Evolutionary conservation across 1,284 basidiomycete species (phyloP).

Genomic region (Pseudozyma thailandica): DNA sequence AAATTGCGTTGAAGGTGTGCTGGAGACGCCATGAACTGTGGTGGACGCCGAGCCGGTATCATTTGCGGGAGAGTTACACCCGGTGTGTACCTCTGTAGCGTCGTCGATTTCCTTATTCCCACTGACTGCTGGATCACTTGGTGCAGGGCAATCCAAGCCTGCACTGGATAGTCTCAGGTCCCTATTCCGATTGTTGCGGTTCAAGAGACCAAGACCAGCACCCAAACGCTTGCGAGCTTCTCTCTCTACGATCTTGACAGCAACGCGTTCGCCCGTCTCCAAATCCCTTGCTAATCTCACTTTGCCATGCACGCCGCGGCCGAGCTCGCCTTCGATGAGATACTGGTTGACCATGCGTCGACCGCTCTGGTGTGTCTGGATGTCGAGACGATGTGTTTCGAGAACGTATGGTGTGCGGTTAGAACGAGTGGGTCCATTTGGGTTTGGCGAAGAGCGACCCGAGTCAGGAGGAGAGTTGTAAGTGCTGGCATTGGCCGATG

Average conservation of each 20-base stretch:
- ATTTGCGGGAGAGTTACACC: slow-evolving; percentile 16
- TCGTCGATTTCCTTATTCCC: background rate
- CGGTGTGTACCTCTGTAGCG: background rate
- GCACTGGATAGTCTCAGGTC: slow-evolving; percentile 10
- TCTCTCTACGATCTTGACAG: slow-evolving; percentile 66
- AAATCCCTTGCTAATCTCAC: slow-evolving; percentile 63
- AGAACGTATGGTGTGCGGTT: slow-evolving; percentile 43
- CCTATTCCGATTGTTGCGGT: slow-evolving; percentile 33
- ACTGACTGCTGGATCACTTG: background rate
- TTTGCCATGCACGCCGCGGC: slow-evolving; percentile 65
- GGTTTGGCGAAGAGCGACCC: slow-evolving; percentile 37
- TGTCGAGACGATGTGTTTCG: slow-evolving; percentile 60
- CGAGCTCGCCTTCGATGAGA: slow-evolving; percentile 64
- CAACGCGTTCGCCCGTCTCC: slow-evolving; percentile 61
- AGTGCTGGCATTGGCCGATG: slow-evolving; percentile 25
- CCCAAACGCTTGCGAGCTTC: slow-evolving; percentile 62
- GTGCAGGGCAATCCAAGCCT: slow-evolving; percentile 8
- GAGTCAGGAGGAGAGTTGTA: slow-evolving; percentile 45
- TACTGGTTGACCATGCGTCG: slow-evolving; percentile 67
- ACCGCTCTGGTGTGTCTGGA: slow-evolving; percentile 63
- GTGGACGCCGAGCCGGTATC: slow-evolving; percentile 23
- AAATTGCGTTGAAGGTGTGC: slow-evolving; percentile 28
- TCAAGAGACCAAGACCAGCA: slow-evolving; percentile 32
- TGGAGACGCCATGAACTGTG: slow-evolving; percentile 28
- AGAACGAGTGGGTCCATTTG: slow-evolving; percentile 19